phyloP scores from a whole-genome alignment of 2,329 filamentous ascomycete genomes.

The Nigrospora osmanthi region DNA sequence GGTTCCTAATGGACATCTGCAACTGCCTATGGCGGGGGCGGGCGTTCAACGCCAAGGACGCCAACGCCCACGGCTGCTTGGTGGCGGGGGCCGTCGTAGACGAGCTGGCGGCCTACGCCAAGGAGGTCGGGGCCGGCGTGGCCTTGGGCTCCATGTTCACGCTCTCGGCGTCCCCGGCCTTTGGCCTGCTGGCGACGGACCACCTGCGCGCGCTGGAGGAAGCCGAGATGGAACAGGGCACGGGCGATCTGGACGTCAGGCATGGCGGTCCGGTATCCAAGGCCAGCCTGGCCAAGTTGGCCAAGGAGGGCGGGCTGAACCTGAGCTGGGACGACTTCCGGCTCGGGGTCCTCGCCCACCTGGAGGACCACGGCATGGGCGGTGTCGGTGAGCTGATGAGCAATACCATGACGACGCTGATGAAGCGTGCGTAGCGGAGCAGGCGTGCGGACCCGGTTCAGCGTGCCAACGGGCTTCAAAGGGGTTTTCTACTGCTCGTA shows the following conservation, averaged over 20 bases:
- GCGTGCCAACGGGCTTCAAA: no score
- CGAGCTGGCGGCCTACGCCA: conserved; percentile 39
- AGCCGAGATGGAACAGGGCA: conserved; percentile 32
- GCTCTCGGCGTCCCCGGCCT: conserved; percentile 49
- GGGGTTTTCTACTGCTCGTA: no score
- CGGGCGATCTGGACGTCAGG: conserved; percentile 32
- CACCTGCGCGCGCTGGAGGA: conserved; percentile 52
- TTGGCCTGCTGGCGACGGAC: conserved; percentile 47
- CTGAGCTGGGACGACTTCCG: conserved; percentile 70
- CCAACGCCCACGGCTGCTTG: conserved; percentile 51
- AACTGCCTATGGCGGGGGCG: conserved; percentile 74
- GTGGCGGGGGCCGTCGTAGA: conserved; percentile 35
- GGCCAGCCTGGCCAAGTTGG: conserved; percentile 54
- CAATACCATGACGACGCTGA: conserved; percentile 72
- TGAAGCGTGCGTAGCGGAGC: conserved; percentile 29
- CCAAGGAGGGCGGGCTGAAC: conserved; percentile 55
- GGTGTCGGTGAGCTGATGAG: conserved; percentile 69
- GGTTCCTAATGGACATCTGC: conserved; percentile 79
- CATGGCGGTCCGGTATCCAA: conserved; percentile 66
- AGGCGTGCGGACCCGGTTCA: no score
- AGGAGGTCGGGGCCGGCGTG: conserved; percentile 36
- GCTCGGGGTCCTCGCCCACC: conserved; percentile 59
- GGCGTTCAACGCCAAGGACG: conserved; percentile 59
- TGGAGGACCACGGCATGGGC: conserved; percentile 54
- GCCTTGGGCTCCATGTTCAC: conserved; percentile 44